phyloP scores from a whole-genome alignment of 768 basidiomycete species.

The Sporobolomyces roseus region DNA sequence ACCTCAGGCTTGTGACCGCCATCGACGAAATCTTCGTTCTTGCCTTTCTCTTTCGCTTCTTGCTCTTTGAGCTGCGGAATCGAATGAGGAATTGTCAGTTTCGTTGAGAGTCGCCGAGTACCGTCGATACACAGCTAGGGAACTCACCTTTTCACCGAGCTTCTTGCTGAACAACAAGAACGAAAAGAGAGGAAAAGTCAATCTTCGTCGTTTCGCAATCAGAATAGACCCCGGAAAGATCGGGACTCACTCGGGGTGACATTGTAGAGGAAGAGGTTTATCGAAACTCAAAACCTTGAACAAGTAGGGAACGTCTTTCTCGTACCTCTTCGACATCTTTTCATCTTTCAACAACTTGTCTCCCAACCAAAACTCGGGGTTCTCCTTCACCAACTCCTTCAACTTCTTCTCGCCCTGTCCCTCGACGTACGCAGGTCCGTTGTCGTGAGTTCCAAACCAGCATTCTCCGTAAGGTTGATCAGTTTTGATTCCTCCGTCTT shows the following conservation, averaged over 20 bases:
- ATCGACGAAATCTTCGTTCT: conserved; percentile 41
- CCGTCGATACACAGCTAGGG: too few relatives aligned
- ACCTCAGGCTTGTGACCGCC: conserved; percentile 42
- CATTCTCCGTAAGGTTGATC: conserved; percentile 34
- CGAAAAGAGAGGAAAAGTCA: background rate
- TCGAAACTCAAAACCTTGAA: conserved; percentile 44
- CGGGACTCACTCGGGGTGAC: conserved; percentile 24
- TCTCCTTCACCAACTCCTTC: conserved; percentile 19
- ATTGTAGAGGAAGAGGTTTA: conserved; percentile 43
- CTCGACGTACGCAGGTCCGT: conserved; percentile 34
- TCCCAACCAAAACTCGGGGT: conserved; percentile 36
- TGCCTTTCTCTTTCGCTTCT: conserved; percentile 24
- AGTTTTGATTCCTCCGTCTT: conserved; percentile 34
- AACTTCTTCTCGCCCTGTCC: conserved; percentile 1
- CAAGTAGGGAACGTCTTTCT: conserved; percentile 39
- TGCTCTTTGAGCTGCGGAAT: conserved; percentile 21
- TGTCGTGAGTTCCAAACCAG: conserved; percentile 36
- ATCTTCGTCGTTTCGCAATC: too few relatives aligned
- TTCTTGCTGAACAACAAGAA: conserved; percentile 17
- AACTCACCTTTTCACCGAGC: conserved; percentile 19
- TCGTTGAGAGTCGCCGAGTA: too few relatives aligned
- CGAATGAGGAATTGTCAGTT: too few relatives aligned
- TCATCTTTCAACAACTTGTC: conserved; percentile 28
- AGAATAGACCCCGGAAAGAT: background rate
- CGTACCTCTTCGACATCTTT: conserved; percentile 33